phyloP scores from a whole-genome alignment of 768 basidiomycete genomes.

The Lentinus brumalis region DNA sequence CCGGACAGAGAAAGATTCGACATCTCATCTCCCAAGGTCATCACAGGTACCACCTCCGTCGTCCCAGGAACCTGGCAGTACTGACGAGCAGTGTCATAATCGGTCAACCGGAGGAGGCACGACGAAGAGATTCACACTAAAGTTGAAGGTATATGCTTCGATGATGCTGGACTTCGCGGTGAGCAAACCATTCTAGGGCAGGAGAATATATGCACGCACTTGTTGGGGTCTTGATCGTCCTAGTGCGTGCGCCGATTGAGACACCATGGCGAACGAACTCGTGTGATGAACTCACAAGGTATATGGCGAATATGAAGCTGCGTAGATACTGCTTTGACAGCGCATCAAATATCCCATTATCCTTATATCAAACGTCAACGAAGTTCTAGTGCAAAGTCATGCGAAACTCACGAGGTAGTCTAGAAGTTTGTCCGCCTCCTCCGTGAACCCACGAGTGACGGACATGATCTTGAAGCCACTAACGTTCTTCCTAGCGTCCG shows the following conservation, averaged over 20 bases:
- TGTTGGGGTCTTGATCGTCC: slow-evolving; percentile 86
- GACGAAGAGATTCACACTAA: slow-evolving; percentile 49
- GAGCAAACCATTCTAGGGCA: not conserved
- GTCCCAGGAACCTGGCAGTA: slow-evolving; percentile 71
- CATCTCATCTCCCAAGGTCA: slow-evolving; percentile 68
- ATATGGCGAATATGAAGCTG: slow-evolving; percentile 85
- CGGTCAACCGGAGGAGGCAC: not conserved
- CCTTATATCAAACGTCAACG: slow-evolving; percentile 44
- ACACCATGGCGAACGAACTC: not conserved
- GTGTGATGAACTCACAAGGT: slow-evolving; percentile 55
- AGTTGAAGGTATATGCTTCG: slow-evolving; percentile 89
- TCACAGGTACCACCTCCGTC: slow-evolving; percentile 60
- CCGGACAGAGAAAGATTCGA: slow-evolving; percentile 50
- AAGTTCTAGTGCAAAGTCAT: slow-evolving; percentile 7
- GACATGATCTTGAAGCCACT: slow-evolving; percentile 74
- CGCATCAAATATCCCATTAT: slow-evolving; percentile 85
- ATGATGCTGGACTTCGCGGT: slow-evolving; percentile 57
- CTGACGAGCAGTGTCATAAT: slow-evolving; percentile 36
- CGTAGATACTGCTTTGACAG: slow-evolving; percentile 82
- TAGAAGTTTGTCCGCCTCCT: slow-evolving; percentile 80
- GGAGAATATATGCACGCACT: slow-evolving; percentile 51
- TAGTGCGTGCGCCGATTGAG: slow-evolving; percentile 33
- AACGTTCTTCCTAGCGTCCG: slow-evolving; percentile 41
- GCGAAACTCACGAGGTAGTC: slow-evolving; percentile 68
- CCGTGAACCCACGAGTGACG: slow-evolving; percentile 75